Conservation (phyloP, 1,284 basidiomycete species). For the Naganishia albida region DNA sequence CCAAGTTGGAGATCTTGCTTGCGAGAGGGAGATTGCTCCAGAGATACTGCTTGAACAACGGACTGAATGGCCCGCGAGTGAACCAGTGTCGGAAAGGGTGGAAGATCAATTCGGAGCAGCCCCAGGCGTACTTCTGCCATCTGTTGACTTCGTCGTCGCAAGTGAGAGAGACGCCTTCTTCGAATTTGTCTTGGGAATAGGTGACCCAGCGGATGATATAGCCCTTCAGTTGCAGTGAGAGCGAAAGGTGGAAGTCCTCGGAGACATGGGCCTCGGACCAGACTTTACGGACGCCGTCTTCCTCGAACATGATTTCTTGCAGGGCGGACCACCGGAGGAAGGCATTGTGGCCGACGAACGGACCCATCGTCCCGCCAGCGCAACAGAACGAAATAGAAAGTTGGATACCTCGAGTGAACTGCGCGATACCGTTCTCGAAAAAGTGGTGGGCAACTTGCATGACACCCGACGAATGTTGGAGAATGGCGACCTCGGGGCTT, state of each 20-base stretch:
- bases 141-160: slow-evolving; percentile 60
- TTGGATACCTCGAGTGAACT: slow-evolving; percentile 78
- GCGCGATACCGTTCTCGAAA: slow-evolving; percentile 61
- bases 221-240: slow-evolving; percentile 62
- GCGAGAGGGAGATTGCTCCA: slow-evolving; percentile 63
- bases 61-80: slow-evolving; percentile 70
- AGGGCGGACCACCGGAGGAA: slow-evolving; percentile 66
- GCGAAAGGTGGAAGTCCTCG: slow-evolving; percentile 73
- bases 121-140: slow-evolving; percentile 76
- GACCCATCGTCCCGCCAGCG: slow-evolving; percentile 65
- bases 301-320: slow-evolving; percentile 72
- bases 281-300: slow-evolving; percentile 68
- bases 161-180: slow-evolving; percentile 79
- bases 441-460: slow-evolving; percentile 74
- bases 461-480: slow-evolving; percentile 50
- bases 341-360: slow-evolving; percentile 14
- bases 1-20: slow-evolving; percentile 46
- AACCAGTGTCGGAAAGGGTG: slow-evolving; percentile 73
- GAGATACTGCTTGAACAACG: slow-evolving; percentile 71
- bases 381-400: slow-evolving; percentile 65
- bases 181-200: slow-evolving; percentile 75
- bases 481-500: slow-evolving; percentile 70
- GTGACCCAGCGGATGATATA: slow-evolving; percentile 81
- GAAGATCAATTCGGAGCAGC: slow-evolving; percentile 19
- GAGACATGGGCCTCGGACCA: slow-evolving; percentile 79